Evolutionary conservation across 306 rosid species (phyloP), one percentile per base, ranked within the genome.

Genomic region (Rosa persica): DNA sequence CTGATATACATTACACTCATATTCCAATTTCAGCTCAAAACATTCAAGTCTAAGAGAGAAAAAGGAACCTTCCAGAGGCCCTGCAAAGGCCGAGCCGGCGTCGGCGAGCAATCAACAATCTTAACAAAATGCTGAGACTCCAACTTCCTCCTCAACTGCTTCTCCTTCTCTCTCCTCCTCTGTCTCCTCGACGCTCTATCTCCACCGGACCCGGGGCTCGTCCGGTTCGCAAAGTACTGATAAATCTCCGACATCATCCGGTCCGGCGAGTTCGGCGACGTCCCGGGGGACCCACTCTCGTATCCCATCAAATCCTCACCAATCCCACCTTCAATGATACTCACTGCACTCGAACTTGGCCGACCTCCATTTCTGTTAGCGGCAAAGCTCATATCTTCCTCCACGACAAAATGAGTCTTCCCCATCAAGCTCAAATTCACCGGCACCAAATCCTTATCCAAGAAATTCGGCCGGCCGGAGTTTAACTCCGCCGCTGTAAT

Each of bases 111-210:
- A 88, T 95, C 84, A 12, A 86, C 91, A 76, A 95, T 88, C 93
- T 95, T 95, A 13, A 95, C 99, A 68, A 91, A 95, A 90, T 95
- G 98, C 81, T 95, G 94, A 34, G 98, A 78, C 86, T 91, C 98
- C 99, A 88, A 88, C 65, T 82, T 95, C 91, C 91, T 88, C 81
- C 83, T 87, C 25, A 88, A 88, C 23, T 86, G 80, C 74, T 92
- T 89, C 75, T 90, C 94, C 89, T 84, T 93, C 81, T 89, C 92
- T 82, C 70, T 85, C 85, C 88, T 90, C 80, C 98, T 89, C 82
- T 91, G 97, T 81, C 88, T 89, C 89, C 98, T 89, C 6, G 88
- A 85, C n/a, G 84, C 66, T 48, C 88, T 86, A 20, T 93, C 97
- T 4, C 90, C 85, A 4, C 87, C 90, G 0, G 99, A 98, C 3